phyloP scores from a whole-genome alignment of 495 filamentous ascomycete genomes.

The Hypoxylon crocopeplum region DNA sequence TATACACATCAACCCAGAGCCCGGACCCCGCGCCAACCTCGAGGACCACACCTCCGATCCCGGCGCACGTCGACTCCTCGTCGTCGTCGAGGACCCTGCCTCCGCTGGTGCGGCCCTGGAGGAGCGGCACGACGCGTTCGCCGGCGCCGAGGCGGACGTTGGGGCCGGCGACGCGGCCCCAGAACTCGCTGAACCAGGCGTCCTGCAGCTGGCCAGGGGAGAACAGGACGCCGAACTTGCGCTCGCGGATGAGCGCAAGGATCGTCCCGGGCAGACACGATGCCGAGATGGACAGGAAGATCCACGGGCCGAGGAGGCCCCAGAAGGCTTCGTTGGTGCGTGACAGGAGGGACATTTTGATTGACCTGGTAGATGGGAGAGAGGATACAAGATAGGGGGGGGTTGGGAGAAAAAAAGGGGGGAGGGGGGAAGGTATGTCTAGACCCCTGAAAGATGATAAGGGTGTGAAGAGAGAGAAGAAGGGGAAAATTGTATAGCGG shows the following conservation, averaged over 20 bases:
- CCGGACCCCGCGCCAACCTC: constrained; percentile 60
- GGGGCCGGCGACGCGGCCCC: constrained; percentile 49
- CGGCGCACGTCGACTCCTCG: too few species aligned
- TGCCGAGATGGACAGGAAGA: constrained; percentile 47
- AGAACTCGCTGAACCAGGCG: constrained; percentile 60
- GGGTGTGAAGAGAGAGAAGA: too few species aligned
- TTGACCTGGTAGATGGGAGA: too few species aligned
- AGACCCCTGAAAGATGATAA: too few species aligned
- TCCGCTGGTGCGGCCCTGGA: constrained; percentile 44
- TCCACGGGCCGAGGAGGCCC: constrained; percentile 46
- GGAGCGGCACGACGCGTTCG: constrained; percentile 47
- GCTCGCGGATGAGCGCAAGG: constrained; percentile 35
- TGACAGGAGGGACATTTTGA: constrained; percentile 2
- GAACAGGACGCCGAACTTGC: constrained; percentile 38
- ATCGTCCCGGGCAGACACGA: constrained; percentile 48
- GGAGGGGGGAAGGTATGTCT: background rate
- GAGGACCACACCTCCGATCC: constrained; percentile 47
- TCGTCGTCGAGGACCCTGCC: constrained; percentile 33
- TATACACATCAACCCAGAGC: constrained; percentile 53
- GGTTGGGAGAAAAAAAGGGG: background rate
- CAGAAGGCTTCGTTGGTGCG: constrained; percentile 23
- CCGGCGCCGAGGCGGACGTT: constrained; percentile 37
- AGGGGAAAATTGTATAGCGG: too few species aligned
- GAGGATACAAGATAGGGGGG: background rate
- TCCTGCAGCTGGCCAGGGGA: constrained; percentile 44